Evolutionary conservation across 768 basidiomycete species (phyloP).

Genomic region (Austroboletus festivus): DNA sequence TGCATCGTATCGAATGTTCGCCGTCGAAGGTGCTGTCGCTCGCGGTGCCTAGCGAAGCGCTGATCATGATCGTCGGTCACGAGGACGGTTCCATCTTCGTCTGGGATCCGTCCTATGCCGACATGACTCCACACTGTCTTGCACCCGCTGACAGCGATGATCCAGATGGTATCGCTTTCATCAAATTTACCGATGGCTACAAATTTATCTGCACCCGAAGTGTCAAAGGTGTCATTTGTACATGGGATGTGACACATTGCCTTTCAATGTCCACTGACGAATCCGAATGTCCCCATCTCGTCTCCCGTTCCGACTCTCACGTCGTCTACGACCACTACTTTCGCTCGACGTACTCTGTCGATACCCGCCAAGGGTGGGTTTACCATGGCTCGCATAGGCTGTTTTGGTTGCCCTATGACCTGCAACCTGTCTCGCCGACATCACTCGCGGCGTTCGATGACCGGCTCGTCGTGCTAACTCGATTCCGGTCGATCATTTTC

Average conservation of each 20-base stretch:
- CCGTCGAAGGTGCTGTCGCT: slow-evolving; percentile 10
- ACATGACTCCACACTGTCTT: slow-evolving; percentile 7
- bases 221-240: slow-evolving; percentile 11
- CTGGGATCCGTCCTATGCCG: slow-evolving; percentile 12
- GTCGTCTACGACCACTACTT: slow-evolving; percentile 14
- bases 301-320: slow-evolving; percentile 10
- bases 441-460: slow-evolving; percentile 11
- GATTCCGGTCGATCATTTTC: neutral
- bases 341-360: slow-evolving; percentile 13
- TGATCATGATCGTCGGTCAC: slow-evolving; percentile 11
- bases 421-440: slow-evolving; percentile 7
- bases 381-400: slow-evolving; percentile 11
- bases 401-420: slow-evolving; percentile 17
- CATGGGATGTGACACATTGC: slow-evolving; percentile 14
- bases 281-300: slow-evolving; percentile 8
- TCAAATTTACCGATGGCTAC: slow-evolving; percentile 9
- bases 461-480: slow-evolving; percentile 6
- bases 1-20: slow-evolving; percentile 6
- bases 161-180: slow-evolving; percentile 7
- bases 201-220: slow-evolving; percentile 11
- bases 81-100: slow-evolving; percentile 15
- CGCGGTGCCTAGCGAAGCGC: slow-evolving; percentile 6
- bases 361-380: slow-evolving; percentile 14
- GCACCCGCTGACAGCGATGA: neutral
- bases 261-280: neutral